phyloP scores from a whole-genome alignment of 441 rosid genomes.

The Pelargonium fulgidum region DNA sequence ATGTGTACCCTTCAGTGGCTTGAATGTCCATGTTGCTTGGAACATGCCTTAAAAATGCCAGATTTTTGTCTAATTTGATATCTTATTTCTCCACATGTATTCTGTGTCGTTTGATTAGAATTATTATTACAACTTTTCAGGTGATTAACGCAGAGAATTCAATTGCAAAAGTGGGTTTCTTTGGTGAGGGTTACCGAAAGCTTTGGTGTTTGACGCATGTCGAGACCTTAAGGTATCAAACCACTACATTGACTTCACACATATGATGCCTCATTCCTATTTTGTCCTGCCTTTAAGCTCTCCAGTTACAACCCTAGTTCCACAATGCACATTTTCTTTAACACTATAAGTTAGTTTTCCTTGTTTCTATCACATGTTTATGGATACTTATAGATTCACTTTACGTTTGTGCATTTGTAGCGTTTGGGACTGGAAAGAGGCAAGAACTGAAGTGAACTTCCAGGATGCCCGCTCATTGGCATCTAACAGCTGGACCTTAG shows the following conservation, averaged over 20 bases:
- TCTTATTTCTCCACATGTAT: too few species aligned
- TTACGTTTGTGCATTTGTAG: constrained; percentile 28
- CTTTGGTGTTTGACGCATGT: constrained; percentile 95
- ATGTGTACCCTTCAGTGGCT: not conserved
- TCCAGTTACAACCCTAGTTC: not conserved
- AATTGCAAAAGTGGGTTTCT: constrained; percentile 71
- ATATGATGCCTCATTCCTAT: not conserved
- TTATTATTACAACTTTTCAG: constrained; percentile 29
- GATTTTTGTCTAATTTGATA: not conserved
- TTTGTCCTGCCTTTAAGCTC: not conserved
- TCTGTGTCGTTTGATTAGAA: not conserved
- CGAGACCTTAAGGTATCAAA: constrained; percentile 72
- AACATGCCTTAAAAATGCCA: not conserved
- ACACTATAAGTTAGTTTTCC: too few species aligned
- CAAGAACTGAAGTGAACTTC: constrained; percentile 47
- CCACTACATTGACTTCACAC: not conserved
- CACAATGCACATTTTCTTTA: not conserved
- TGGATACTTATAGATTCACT: not conserved
- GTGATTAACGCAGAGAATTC: constrained; percentile 93
- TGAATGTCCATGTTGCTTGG: not conserved
- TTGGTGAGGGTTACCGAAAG: constrained; percentile 54
- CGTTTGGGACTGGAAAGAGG: constrained; percentile 77
- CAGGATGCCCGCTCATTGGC: constrained; percentile 78
- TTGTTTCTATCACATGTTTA: not conserved
- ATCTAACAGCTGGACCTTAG: constrained; percentile 63